Percentiles rank a stretch among this genome's conserved stretches.
phyloP scores from a whole-genome alignment of 2,329 filamentous ascomycete genomes.

The Claviceps sorghi region DNA sequence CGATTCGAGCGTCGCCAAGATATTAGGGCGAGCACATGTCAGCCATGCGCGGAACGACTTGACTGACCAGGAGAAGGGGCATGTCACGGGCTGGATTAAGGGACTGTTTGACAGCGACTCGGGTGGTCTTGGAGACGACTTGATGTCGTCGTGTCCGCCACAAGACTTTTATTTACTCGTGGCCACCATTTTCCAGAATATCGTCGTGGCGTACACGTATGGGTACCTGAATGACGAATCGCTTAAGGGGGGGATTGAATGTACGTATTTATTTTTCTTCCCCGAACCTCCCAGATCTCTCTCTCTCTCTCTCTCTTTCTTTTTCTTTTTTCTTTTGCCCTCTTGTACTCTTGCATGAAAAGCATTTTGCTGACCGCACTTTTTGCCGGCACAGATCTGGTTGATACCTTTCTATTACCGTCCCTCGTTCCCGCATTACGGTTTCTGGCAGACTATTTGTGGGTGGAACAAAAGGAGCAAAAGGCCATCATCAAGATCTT shows the following conservation, averaged over 20 bases:
- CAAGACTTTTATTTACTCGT: conserved; percentile 71
- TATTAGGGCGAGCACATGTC: conserved; percentile 46
- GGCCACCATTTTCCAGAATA: conserved; percentile 63
- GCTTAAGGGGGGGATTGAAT: conserved; percentile 63
- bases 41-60: conserved; percentile 45
- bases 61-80: conserved; percentile 46
- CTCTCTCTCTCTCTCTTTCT: no score
- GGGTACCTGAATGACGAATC: conserved; percentile 53
- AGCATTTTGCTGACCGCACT: not conserved
- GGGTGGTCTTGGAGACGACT: conserved; percentile 59
- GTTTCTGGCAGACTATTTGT: conserved; percentile 57
- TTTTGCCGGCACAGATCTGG: conserved; percentile 38
- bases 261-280: conserved; percentile 27
- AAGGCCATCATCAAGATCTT: conserved; percentile 57
- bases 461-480: conserved; percentile 50
- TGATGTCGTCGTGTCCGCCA: conserved; percentile 69
- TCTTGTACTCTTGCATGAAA: not conserved
- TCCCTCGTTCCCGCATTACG: conserved; percentile 59
- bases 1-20: conserved; percentile 54
- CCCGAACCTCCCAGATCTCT: not conserved
- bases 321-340: not conserved
- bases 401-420: conserved; percentile 68
- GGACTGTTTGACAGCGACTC: conserved; percentile 64
- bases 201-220: conserved; percentile 53
- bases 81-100: conserved; percentile 61